Base-by-base conservation (phyloP, 164 flowering plant species). In the Taxillus chinensis region DNA sequence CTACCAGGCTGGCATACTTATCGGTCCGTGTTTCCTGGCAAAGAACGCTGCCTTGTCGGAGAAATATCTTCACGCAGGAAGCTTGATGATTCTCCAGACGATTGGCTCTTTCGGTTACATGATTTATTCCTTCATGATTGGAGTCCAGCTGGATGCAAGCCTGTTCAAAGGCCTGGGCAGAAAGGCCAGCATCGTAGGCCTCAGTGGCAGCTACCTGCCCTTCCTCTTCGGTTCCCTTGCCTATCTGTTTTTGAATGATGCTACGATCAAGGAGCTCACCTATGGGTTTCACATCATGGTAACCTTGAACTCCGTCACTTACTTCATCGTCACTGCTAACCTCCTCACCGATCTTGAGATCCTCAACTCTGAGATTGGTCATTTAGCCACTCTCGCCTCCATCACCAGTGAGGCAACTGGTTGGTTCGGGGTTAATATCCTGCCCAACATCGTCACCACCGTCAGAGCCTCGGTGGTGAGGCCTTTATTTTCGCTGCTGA, bases 371-470 rank as follows among this genome's bases (percentile, higher is more conserved):
- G 39, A 54, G 39, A 27, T 54, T 11, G 57, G 57, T 3, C 57
- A 39, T 3, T 54, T 54, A 17, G 57, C 57, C 12, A 27, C 57
- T 4, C 37, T 74, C 62, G 38, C 9, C 73, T 49, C 67, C 17
- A 13, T 7, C 75, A 48, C 12, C 51, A 48, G 51, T 14, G 51
- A 48, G 13, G 4, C 12, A 3, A 8, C 13, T 11, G 51, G 51
- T 11, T 48, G 51, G 51, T 11, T 48, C 51, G 12, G 9, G 51
- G 51, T 11, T 11, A 14, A 11, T 8, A 3, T 48, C 13, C 4
- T 48, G 9, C 9, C 13, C 51, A 48, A 48, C 51, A 48, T 48
- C 51, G 3, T 48, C 10, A 3, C 51, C 10, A 14, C 51, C 4
- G 12, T 48, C 9, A 48, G 10, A 7, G 9, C 9, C 12, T 48